Base-by-base conservation (phyloP, 345 rosid species). In the Erysimum cheiranthoides region DNA sequence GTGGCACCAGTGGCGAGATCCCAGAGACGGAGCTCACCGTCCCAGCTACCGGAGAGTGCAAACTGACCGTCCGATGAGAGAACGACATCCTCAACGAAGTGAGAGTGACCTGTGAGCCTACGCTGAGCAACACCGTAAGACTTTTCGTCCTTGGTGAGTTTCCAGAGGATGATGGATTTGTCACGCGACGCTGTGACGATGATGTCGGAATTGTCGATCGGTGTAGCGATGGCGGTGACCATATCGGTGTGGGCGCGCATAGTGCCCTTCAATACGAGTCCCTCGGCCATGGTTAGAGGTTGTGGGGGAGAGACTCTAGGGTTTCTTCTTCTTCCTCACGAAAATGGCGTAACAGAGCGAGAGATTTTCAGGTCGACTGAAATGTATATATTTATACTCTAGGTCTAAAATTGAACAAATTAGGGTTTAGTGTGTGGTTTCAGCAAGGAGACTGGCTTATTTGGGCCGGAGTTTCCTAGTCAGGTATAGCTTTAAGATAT, bases 1-100 rank as follows among this genome's bases (percentile, higher is more conserved):
- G 94, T 81, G 39, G 62, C 73, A 0, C 97, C 98, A 17, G 90
- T 32, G 11, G 79, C 77, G 4, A 94, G 85, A 43, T 94, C 98
- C 98, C 98, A 94, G 13, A 94, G 96, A 49, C 98, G 97, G 39
- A 94, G 97, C 92, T 94, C 98, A 27, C 97, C 89, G 70, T 93
- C 98, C 98, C 98, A 93, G 36, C 94, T 84, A 27, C 98, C 96
- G 25, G 98, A 90, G 68, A 93, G 96, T 10, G 98, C 98, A 70
- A 91, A 93, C 85, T 91, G 97, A 11, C 97, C 89, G 52, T 93
- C 98, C 10, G 94, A 93, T 4, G 99, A 95, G 47, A 95, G 93
- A 10, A 92, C 99, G 1, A 92, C 99, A 36, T 95, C 99, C 81
- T 95, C 84, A 0, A 92, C 97, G 56, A 90, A 95, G 73, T 90